Conservation (phyloP, 768 basidiomycete species). For the Coprinopsis sp. region DNA sequence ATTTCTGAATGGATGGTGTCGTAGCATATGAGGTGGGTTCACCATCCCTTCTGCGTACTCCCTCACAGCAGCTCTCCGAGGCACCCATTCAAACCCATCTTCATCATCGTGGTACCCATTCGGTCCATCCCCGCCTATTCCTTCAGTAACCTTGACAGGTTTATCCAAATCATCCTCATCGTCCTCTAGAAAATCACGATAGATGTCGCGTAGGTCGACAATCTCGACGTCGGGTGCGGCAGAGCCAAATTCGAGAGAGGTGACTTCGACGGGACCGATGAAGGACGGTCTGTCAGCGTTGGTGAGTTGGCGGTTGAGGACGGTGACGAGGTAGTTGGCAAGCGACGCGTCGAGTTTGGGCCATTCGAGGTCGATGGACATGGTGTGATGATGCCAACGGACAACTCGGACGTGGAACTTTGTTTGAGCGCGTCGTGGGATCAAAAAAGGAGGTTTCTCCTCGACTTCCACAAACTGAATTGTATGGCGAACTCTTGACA, state of each 20-base stretch:
- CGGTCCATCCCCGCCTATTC: constrained; percentile 14
- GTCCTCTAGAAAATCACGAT: constrained; percentile 89
- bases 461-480: too few relatives aligned
- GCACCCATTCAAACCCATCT: constrained; percentile 83
- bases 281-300: constrained; percentile 80
- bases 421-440: too few relatives aligned
- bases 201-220: constrained; percentile 89
- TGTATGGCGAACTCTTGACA: too few relatives aligned
- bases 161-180: constrained; percentile 54
- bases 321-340: constrained; percentile 58
- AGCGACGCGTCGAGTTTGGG: constrained; percentile 70
- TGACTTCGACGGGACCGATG: constrained; percentile 87
- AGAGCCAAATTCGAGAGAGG: constrained; percentile 84
- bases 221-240: constrained; percentile 81
- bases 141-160: constrained; percentile 49
- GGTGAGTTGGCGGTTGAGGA: constrained; percentile 77
- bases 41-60: constrained; percentile 39
- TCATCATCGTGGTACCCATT: constrained; percentile 42
- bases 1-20: constrained; percentile 64
- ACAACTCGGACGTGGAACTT: too few relatives aligned
- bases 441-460: too few relatives aligned
- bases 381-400: too few relatives aligned
- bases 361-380: constrained; percentile 99
- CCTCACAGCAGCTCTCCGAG: constrained; percentile 53
- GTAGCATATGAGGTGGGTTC: constrained; percentile 68